Percentiles rank a stretch among this genome's conserved stretches.
phyloP scores from a whole-genome alignment of 257 asterid genomes.

The Schizonepeta tenuifolia region DNA sequence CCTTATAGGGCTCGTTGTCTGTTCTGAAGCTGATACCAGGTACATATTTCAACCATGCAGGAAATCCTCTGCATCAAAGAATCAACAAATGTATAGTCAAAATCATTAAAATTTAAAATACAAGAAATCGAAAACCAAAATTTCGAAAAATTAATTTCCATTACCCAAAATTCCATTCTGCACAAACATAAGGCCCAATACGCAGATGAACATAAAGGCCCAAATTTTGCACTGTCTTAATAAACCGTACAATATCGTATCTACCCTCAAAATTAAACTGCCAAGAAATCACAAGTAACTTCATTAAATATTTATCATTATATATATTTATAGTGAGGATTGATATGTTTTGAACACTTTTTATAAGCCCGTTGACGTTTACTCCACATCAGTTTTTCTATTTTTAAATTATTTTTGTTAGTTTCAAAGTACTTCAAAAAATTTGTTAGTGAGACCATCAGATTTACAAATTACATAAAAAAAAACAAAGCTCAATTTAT shows the following conservation, averaged over 20 bases:
- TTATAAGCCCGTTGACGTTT: too few species aligned
- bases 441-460: too few species aligned
- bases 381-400: too few species aligned
- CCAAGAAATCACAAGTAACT: conserved; percentile 20
- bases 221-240: conserved; percentile 74
- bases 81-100: not conserved
- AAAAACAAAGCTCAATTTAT: too few species aligned
- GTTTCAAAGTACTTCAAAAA: too few species aligned
- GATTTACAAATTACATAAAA: too few species aligned
- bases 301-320: conserved; percentile 2
- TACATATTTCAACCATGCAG: conserved; percentile 92
- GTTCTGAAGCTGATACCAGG: conserved; percentile 94
- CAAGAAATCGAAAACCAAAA: not conserved
- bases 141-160: not conserved
- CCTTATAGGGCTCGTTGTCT: conserved; percentile 93
- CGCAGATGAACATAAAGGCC: conserved; percentile 87
- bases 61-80: conserved; percentile 70
- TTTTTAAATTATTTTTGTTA: too few species aligned
- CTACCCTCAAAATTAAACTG: conserved; percentile 92
- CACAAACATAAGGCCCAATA: conserved; percentile 93
- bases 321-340: too few species aligned
- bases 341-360: too few species aligned
- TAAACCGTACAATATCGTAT: conserved; percentile 79
- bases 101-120: too few species aligned
- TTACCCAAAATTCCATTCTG: conserved; percentile 97